Evolutionary conservation across 345 rosid species (phyloP).

Genomic region (Arabidopsis arenosa): DNA sequence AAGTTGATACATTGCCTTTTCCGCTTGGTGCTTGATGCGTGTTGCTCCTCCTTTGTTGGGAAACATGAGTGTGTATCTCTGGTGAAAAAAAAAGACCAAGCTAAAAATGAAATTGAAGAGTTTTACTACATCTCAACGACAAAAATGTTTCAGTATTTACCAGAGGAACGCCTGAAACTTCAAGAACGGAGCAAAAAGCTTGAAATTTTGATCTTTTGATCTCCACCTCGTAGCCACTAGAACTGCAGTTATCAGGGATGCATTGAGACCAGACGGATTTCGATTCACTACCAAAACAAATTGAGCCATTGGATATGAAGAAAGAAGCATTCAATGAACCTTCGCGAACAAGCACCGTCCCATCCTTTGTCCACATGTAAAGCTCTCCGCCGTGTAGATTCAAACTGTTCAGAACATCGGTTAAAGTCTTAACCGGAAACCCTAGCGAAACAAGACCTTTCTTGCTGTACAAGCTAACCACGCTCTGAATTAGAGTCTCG

Average conservation of each 20-base stretch:
- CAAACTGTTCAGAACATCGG: slow-evolving; percentile 14
- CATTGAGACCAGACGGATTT: slow-evolving; percentile 10
- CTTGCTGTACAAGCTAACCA: slow-evolving; percentile 30
- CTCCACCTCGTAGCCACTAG: slow-evolving; percentile 22
- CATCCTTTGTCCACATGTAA: slow-evolving; percentile 36
- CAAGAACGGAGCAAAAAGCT: slow-evolving; percentile 40
- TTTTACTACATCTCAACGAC: background rate
- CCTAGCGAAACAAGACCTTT: slow-evolving; percentile 42
- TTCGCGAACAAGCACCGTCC: slow-evolving; percentile 7
- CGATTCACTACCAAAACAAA: slow-evolving; percentile 24
- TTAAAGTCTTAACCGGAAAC: slow-evolving; percentile 30
- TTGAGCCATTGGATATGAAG: slow-evolving; percentile 31
- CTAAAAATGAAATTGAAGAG: slow-evolving; percentile 13
- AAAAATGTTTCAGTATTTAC: slow-evolving; percentile 27
- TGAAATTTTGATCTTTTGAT: slow-evolving; percentile 24
- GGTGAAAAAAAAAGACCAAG: background rate
- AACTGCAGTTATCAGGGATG: slow-evolving; percentile 16
- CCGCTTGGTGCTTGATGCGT: slow-evolving; percentile 23
- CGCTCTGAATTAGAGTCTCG: slow-evolving; percentile 17
- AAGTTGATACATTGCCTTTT: slow-evolving; percentile 4
- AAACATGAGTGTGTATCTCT: slow-evolving; percentile 64
- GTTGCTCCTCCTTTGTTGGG: slow-evolving; percentile 43
- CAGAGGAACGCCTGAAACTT: slow-evolving; percentile 42
- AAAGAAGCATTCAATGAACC: slow-evolving; percentile 27
- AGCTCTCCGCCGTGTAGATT: slow-evolving; percentile 35